Evolutionary conservation across 2,329 filamentous ascomycete genomes (phyloP).

Genomic region (Hypoxylon sp.): DNA sequence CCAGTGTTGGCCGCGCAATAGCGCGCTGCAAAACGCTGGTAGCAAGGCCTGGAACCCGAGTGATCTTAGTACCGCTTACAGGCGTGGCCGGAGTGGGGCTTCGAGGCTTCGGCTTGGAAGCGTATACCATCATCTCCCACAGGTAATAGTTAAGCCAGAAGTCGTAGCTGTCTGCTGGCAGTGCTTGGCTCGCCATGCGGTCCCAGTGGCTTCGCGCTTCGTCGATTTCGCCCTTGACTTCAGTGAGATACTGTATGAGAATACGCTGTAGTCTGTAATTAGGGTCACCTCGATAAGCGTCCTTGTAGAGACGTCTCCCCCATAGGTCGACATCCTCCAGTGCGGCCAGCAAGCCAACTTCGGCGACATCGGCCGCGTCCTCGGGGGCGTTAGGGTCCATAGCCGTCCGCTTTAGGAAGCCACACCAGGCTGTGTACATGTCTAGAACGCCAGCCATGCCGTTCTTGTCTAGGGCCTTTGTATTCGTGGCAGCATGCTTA

Average conservation of each 20-base stretch:
- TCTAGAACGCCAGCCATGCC: constrained; percentile 91
- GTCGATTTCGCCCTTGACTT: constrained; percentile 83
- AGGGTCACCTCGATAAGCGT: constrained; percentile 86
- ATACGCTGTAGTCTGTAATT: constrained; percentile 91
- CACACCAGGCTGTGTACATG: constrained; percentile 95
- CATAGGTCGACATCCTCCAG: constrained; percentile 88
- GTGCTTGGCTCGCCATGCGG: constrained; percentile 73
- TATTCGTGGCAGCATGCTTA: constrained; percentile 92
- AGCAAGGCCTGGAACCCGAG: constrained; percentile 78
- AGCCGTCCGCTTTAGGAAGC: constrained; percentile 88
- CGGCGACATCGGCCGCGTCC: constrained; percentile 89
- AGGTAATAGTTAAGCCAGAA: constrained; percentile 95
- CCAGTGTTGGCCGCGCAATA: constrained; percentile 71
- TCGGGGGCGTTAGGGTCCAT: constrained; percentile 81
- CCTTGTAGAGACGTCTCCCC: constrained; percentile 80
- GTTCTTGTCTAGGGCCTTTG: constrained; percentile 84
- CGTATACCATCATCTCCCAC: constrained; percentile 84
- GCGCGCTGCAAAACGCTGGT: constrained; percentile 84
- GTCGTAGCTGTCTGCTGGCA: constrained; percentile 83
- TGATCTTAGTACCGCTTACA: constrained; percentile 58
- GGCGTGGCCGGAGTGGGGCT: constrained; percentile 66
- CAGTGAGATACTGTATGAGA: constrained; percentile 90
- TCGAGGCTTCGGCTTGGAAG: constrained; percentile 65
- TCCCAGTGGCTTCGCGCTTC: constrained; percentile 85
- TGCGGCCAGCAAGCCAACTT: constrained; percentile 88